Conservation (phyloP, 2,329 filamentous ascomycete species). For the Blastomyces gilchristii region DNA sequence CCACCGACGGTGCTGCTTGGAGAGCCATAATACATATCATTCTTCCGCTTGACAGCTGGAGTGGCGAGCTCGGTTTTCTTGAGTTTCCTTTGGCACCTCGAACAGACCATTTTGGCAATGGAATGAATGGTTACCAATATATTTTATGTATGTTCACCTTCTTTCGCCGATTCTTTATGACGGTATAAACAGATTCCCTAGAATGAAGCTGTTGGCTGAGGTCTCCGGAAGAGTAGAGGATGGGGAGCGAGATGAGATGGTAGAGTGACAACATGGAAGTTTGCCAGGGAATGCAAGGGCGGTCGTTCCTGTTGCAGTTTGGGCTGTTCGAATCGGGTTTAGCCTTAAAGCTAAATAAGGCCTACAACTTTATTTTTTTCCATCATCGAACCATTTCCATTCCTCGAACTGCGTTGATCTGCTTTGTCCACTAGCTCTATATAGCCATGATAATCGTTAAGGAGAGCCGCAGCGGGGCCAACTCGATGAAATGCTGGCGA, state of each 20-base stretch:
- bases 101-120: conserved; percentile 48
- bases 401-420: too few relatives aligned
- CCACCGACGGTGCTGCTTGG: conserved; percentile 32
- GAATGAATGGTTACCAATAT: neutral
- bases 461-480: too few relatives aligned
- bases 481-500: too few relatives aligned
- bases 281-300: too few relatives aligned
- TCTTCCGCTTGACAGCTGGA: conserved; percentile 56
- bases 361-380: too few relatives aligned
- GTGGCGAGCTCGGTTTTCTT: conserved; percentile 53
- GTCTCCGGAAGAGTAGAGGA: neutral
- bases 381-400: too few relatives aligned
- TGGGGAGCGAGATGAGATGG: too few relatives aligned
- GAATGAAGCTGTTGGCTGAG: neutral
- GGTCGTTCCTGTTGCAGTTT: too few relatives aligned
- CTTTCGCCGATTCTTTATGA: neutral
- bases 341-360: too few relatives aligned
- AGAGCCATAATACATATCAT: conserved; percentile 56
- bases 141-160: neutral
- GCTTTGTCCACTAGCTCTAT: too few relatives aligned
- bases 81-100: conserved; percentile 52
- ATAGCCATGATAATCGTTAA: too few relatives aligned
- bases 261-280: neutral
- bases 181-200: neutral
- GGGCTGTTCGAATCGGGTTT: too few relatives aligned